Percentiles rank a stretch among this genome's conserved stretches.
Evolutionary conservation across 2,329 filamentous ascomycete species (phyloP).

Genomic region (Tolypocladium capitatum): DNA sequence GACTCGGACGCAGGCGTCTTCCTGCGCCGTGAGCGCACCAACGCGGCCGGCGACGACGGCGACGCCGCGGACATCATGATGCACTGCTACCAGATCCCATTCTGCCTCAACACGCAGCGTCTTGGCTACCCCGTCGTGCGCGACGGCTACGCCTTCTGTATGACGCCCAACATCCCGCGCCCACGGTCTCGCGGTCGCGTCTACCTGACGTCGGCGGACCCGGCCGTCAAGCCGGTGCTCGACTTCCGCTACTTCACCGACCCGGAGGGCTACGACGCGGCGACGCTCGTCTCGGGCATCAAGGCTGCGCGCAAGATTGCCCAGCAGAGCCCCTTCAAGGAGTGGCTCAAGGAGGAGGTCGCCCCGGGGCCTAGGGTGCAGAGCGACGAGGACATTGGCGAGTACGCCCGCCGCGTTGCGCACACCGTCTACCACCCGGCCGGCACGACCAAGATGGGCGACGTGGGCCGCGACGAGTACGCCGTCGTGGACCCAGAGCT

Average conservation of each 20-base stretch:
- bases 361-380: conserved; percentile 62
- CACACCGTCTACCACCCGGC: conserved; percentile 88
- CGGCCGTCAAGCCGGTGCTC: conserved; percentile 64
- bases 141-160: conserved; percentile 78
- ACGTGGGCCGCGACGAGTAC: conserved; percentile 50
- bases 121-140: conserved; percentile 53
- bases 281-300: conserved; percentile 66
- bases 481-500: conserved; percentile 72
- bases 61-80: conserved; percentile 82
- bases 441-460: conserved; percentile 84
- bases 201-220: conserved; percentile 65
- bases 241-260: conserved; percentile 89
- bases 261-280: conserved; percentile 71
- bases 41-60: conserved; percentile 55
- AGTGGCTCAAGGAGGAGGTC: conserved; percentile 73
- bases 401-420: conserved; percentile 68
- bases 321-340: conserved; percentile 61
- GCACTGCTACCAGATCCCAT: conserved; percentile 94
- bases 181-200: conserved; percentile 65
- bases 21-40: conserved; percentile 60
- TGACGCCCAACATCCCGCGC: conserved; percentile 83
- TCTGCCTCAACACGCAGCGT: conserved; percentile 71
- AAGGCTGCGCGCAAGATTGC: conserved; percentile 66
- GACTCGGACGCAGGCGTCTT: conserved; percentile 85
- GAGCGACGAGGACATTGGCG: conserved; percentile 65